Evolutionary conservation across 2,329 filamentous ascomycete species (phyloP), one percentile per base, ranked within the genome.

Genomic region (Cladosporium sphaerospermum): DNA sequence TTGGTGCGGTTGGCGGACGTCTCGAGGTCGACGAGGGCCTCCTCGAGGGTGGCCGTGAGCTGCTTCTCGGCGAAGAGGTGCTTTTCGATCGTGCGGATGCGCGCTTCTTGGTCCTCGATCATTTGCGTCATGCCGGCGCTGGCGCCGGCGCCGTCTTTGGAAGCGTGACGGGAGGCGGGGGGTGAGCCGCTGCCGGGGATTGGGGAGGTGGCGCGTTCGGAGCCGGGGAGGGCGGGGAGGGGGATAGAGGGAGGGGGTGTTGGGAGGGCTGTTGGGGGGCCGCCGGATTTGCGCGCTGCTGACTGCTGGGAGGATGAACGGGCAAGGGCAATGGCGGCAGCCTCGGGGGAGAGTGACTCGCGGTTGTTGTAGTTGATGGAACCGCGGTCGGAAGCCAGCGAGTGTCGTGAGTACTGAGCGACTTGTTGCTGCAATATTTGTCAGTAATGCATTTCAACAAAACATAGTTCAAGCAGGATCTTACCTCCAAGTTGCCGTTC

Each of bases 1-100:
- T 95, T 95, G 70, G 92, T 84, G 76, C 92, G 92, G 71, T 92
- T 95, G 64, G 88, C 90, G 62, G 95, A 90, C 53, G 83, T 82
- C 73, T 99, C 93, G 36, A 99, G 82, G 64, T 99, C 93, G 2
- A 89, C 92, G 31, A 99, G 82, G 6, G 93, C 93, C 72, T 97
- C 92, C 70, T 99, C 93, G 37, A 99, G 80, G 2, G 92, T 97
- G 45, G 89, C 86, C 0, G 92, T 99, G 55, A 99, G 84, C 70
- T 97, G 92, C 69, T 95, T 95, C 77, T 99, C 93, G 3, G 93
- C 93, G 59, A 88, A 86, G 19, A 99, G 80, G 67, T 97, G 90
- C 76, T 96, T 97, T 77, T 99, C 92, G 58, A 99, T 95, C 6
- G 89, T 95, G 56, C 88, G 85, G 67, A 99, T 95, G 58, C 91